phyloP scores from a whole-genome alignment of 495 filamentous ascomycete species.

The Recurvomyces mirabilis region DNA sequence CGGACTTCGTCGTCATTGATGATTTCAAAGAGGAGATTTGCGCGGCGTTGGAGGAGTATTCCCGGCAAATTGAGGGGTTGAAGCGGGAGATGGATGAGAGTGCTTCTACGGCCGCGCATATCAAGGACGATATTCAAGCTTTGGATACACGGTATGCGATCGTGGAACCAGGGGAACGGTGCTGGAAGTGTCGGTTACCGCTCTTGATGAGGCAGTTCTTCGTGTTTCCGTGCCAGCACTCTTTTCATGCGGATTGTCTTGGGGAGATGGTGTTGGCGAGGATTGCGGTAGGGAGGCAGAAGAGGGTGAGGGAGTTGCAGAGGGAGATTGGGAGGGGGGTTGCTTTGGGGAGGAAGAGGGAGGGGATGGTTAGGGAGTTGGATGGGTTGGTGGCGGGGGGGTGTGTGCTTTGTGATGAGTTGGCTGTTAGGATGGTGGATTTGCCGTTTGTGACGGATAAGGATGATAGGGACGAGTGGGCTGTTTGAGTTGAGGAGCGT shows the following conservation, averaged over 20 bases:
- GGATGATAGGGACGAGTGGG: conserved; percentile 75
- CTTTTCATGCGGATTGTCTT: conserved; percentile 89
- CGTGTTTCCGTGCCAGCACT: conserved; percentile 96
- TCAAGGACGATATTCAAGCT: conserved; percentile 71
- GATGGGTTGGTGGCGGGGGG: conserved; percentile 72
- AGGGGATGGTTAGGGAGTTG: conserved; percentile 76
- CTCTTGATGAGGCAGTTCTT: conserved; percentile 86
- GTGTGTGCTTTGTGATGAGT: conserved; percentile 75
- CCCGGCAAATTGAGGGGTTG: conserved; percentile 75
- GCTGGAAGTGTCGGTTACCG: conserved; percentile 75
- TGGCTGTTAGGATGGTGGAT: conserved; percentile 84
- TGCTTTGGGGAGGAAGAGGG: conserved; percentile 52
- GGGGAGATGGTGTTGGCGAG: conserved; percentile 70
- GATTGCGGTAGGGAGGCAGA: conserved; percentile 58
- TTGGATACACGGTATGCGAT: conserved; percentile 87
- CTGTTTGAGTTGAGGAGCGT: too few relatives aligned
- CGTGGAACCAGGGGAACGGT: conserved; percentile 90
- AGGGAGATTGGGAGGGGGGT: conserved; percentile 62
- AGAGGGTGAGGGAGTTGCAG: conserved; percentile 76
- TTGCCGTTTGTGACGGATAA: conserved; percentile 69
- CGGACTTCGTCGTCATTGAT: conserved; percentile 97
- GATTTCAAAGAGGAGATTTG: conserved; percentile 99
- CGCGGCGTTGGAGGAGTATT: conserved; percentile 81
- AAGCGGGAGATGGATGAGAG: conserved; percentile 93
- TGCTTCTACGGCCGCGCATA: conserved; percentile 73